phyloP scores from a whole-genome alignment of 768 basidiomycete species.

The Baorangia bicolor region DNA sequence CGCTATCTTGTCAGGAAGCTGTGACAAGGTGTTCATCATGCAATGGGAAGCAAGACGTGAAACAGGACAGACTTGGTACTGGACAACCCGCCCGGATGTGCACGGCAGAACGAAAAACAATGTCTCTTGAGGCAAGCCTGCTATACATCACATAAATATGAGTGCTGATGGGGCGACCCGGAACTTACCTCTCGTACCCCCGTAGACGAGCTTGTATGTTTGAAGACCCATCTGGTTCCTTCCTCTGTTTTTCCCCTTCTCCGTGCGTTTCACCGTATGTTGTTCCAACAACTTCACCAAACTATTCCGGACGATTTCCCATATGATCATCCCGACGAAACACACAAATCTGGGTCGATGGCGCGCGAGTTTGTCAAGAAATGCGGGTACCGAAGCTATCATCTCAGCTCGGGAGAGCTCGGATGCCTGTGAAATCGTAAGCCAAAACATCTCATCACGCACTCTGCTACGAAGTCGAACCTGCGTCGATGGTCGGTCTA shows the following conservation, averaged over 20 bases:
- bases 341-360: slow-evolving; percentile 67
- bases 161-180: not conserved
- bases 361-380: slow-evolving; percentile 58
- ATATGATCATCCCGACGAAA: slow-evolving; percentile 77
- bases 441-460: not conserved
- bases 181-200: slow-evolving; percentile 6
- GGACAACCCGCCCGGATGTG: slow-evolving; percentile 71
- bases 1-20: slow-evolving; percentile 47
- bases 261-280: not conserved
- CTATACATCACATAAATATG: not conserved
- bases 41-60: not conserved
- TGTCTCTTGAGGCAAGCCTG: slow-evolving; percentile 43
- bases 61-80: slow-evolving; percentile 57
- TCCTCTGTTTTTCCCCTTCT: slow-evolving; percentile 6
- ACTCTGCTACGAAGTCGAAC: slow-evolving; percentile 31
- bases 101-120: slow-evolving; percentile 75
- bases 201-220: slow-evolving; percentile 20
- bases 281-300: slow-evolving; percentile 29
- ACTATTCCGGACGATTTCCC: slow-evolving; percentile 40
- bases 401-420: slow-evolving; percentile 57
- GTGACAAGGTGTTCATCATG: not conserved
- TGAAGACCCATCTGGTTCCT: slow-evolving; percentile 24
- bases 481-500: slow-evolving; percentile 65
- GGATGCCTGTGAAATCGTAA: slow-evolving; percentile 40
- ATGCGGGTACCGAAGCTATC: slow-evolving; percentile 47